Evolutionary conservation across 2,329 filamentous ascomycete species (phyloP), one percentile per base, ranked within the genome.

Genomic region (Pyrenophora seminiperda): DNA sequence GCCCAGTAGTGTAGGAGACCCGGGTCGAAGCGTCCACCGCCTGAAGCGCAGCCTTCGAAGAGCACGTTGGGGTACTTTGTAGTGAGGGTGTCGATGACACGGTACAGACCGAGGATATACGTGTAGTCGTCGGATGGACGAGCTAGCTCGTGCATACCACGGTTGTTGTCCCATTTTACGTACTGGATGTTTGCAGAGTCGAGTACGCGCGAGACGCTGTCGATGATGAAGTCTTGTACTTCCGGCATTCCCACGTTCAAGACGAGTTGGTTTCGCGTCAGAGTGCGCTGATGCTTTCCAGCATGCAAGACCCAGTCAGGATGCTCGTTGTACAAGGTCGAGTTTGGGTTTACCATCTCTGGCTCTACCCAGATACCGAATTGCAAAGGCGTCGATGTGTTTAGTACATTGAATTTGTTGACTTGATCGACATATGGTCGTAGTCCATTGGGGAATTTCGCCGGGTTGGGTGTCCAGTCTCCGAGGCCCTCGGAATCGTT

Each of bases 341-440:
- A 87, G 44, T 83, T 81, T 1, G 81, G 80, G 48, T 83, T 86
- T 41, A 87, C 80, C 85, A 88, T 88, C 59, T 88, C 85, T 0
- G 84, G 84, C 63, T 88, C 85, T 2, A 88, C 77, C 85, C 85
- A 88, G 3, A 88, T 76, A 13, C 85, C 85, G 55, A 88, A 88
- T 10, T 78, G 75, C 38, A 88, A 66, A 2, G 79, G 75, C 0
- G 74, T 71, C 0, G 77, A 75, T 0, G 79, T 75, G 22, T 81
- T 78, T 2, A 75, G 68, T 0, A 78, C 76, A 3, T 76, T 73
- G 5, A 84, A 75, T 6, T 75, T 70, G 4, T 77, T 83, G 27
- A 86, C 43, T 75, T 4, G 77, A 73, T 0, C 68, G 1, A 85
- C 79, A 1, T 85, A 77, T 0, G 79, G 72, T 0, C 67, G 67